A percentile compares a stretch with the other conserved stretches of the same genome.
These are phyloP conservation scores for Fusarium piperis DNA, from an alignment of 2,329 filamentous ascomycete species.

Conservation along the genomic window DNA sequence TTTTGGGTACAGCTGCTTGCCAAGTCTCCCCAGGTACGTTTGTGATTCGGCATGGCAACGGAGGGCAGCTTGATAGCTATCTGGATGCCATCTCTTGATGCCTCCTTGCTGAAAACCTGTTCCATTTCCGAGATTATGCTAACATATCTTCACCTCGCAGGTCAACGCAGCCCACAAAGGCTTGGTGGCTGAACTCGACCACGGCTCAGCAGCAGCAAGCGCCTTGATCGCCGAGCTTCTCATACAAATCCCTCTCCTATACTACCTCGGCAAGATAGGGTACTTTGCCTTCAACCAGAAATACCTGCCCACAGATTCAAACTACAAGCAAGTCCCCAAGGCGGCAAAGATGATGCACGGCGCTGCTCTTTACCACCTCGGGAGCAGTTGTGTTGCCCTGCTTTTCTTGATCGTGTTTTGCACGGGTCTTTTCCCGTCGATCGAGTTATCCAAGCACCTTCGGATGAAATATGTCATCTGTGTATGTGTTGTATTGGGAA, in stretches of 20 bases:
- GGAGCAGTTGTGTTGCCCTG: neutral
- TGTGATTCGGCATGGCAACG: too few relatives aligned
- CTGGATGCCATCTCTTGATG: neutral
- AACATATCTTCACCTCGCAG: neutral
- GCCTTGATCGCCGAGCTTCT: neutral
- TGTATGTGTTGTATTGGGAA: neutral
- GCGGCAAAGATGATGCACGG: neutral
- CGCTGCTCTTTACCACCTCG: neutral
- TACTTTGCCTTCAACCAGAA: neutral
- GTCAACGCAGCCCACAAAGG: neutral
- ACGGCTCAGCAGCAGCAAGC: neutral
- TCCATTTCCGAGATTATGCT: neutral
- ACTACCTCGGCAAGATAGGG: neutral
- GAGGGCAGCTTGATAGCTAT: too few relatives aligned
- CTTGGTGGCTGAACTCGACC: neutral
- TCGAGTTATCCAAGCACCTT: neutral
- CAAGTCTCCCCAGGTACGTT: too few relatives aligned
- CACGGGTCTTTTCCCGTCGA: neutral
- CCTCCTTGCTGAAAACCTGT: neutral
- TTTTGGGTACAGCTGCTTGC: neutral
- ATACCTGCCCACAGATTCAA: neutral
- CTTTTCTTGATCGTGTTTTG: neutral
- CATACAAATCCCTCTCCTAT: neutral
- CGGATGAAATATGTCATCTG: neutral
- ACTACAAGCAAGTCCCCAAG: neutral